Percentiles rank a stretch among this genome's conserved stretches.
Evolutionary conservation across 2,329 filamentous ascomycete genomes (phyloP).

Genomic region (Mariannaea elegans): DNA sequence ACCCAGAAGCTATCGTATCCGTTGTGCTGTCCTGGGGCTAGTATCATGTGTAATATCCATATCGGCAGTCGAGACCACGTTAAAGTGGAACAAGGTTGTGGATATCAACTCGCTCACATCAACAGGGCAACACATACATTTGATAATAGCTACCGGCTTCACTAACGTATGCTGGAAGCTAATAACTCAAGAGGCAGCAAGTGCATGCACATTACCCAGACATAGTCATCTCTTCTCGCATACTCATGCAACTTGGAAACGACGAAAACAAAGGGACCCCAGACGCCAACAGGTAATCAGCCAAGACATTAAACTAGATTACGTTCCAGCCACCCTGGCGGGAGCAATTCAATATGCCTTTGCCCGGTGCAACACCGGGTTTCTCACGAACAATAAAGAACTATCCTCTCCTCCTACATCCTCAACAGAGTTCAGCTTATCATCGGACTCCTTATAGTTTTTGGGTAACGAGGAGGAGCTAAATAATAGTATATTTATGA

Average conservation of each 20-base stretch:
- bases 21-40: neutral
- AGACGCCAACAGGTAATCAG: neutral
- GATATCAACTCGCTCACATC: neutral
- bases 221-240: neutral
- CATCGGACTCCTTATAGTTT: too few relatives aligned
- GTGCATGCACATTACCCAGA: neutral
- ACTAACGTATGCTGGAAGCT: neutral
- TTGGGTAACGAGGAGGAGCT: too few relatives aligned
- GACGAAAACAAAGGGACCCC: neutral
- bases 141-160: neutral
- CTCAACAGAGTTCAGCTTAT: too few relatives aligned
- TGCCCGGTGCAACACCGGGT: too few relatives aligned
- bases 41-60: neutral
- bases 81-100: neutral
- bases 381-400: too few relatives aligned
- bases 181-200: neutral
- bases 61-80: neutral
- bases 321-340: neutral
- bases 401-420: too few relatives aligned
- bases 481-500: too few relatives aligned
- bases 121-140: neutral
- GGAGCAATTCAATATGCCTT: neutral
- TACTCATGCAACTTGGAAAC: neutral
- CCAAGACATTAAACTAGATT: neutral
- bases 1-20: too few relatives aligned